Conservation (phyloP, 306 rosid genomes). For the apple (Malus domestica) region DNA sequence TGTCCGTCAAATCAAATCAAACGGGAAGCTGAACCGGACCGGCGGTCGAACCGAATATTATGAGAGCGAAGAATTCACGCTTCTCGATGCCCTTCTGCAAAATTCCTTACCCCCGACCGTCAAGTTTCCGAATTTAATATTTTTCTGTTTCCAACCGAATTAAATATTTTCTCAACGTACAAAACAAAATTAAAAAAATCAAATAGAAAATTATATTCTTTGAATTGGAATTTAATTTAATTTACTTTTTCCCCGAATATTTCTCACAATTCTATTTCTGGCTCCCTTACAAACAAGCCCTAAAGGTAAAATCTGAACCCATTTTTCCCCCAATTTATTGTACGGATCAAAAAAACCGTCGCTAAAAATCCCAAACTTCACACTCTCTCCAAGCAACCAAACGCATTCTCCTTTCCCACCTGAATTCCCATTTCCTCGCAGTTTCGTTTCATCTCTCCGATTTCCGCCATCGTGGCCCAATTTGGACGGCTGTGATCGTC, state of each 20-base stretch:
- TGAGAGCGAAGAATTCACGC: slow-evolving; percentile 41
- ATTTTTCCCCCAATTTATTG: slow-evolving; percentile 7
- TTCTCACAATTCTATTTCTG: slow-evolving; percentile 12
- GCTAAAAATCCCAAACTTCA: not conserved
- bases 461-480: not conserved
- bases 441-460: not conserved
- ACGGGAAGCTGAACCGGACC: not conserved
- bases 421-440: not conserved
- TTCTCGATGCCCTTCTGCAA: slow-evolving; percentile 30
- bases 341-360: slow-evolving; percentile 27
- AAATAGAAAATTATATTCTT: not conserved
- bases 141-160: not conserved
- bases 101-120: slow-evolving; percentile 62
- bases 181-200: not conserved
- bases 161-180: not conserved
- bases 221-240: not conserved
- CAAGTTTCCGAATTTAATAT: not conserved
- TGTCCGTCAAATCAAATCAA: not conserved
- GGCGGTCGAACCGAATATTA: slow-evolving; percentile 33
- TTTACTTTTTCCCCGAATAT: not conserved
- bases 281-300: not conserved
- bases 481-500: slow-evolving; percentile 6
- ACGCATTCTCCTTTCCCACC: not conserved
- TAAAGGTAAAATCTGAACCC: slow-evolving; percentile 17
- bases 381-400: slow-evolving; percentile 14